These are phyloP conservation scores for Blastobotrys robertii DNA, from an alignment of 805 yeast genomes.

Conservation along the genomic window DNA sequence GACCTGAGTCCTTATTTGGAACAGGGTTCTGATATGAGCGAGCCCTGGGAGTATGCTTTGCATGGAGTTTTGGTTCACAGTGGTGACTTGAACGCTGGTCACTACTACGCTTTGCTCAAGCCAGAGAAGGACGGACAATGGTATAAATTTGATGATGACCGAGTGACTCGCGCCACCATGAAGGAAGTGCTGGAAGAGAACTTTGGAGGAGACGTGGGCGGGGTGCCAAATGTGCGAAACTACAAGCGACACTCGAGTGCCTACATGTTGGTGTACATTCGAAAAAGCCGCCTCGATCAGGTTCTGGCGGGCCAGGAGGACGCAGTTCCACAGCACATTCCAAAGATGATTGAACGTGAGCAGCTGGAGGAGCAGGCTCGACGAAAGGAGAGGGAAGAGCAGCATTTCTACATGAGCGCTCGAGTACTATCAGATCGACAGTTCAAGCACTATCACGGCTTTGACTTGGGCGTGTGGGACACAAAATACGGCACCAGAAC, in stretches of 20 bases:
- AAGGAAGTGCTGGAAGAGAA: constrained; percentile 86
- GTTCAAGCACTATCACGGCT: constrained; percentile 55
- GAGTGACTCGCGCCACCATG: constrained; percentile 78
- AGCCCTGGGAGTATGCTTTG: constrained; percentile 68
- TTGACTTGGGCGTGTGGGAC: constrained; percentile 67
- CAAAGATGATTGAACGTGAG: constrained; percentile 56
- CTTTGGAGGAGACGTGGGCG: constrained; percentile 58
- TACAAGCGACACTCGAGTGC: constrained; percentile 86
- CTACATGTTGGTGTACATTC: constrained; percentile 89
- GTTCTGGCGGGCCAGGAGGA: constrained; percentile 48
- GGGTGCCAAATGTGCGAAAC: constrained; percentile 18
- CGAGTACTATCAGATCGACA: constrained; percentile 45
- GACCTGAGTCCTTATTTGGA: constrained; percentile 76
- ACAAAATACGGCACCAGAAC: constrained; percentile 15
- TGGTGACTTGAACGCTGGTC: constrained; percentile 94
- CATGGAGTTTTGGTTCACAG: constrained; percentile 95
- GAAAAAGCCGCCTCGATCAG: constrained; percentile 47
- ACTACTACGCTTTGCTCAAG: constrained; percentile 87
- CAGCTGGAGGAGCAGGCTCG: constrained; percentile 42
- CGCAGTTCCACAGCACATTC: constrained; percentile 60
- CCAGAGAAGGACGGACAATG: constrained; percentile 64
- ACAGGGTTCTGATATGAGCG: constrained; percentile 33
- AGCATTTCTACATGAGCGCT: constrained; percentile 50
- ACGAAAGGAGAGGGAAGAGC: constrained; percentile 60
- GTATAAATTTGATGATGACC: constrained; percentile 93